Conservation (phyloP, 192 early-diverging fungal species). For the Piromyces sp. region DNA sequence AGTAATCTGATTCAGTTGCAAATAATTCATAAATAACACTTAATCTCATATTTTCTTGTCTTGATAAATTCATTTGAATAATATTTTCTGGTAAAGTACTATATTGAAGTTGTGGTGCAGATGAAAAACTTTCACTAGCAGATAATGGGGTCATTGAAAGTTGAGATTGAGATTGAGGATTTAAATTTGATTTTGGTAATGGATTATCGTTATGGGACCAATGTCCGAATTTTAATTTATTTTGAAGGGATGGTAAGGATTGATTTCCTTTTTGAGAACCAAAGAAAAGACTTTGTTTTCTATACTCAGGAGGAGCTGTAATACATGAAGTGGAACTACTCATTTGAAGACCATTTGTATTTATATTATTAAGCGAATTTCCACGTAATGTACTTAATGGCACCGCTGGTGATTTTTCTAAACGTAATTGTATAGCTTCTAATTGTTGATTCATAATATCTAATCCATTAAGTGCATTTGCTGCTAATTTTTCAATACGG, state of each 20-base stretch:
- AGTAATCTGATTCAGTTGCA: conserved; percentile 38
- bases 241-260: background rate
- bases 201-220: background rate
- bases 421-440: background rate
- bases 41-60: conserved; percentile 32
- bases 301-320: background rate
- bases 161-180: background rate
- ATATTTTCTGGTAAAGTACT: conserved; percentile 19
- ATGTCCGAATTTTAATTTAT: background rate
- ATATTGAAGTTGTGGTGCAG: background rate
- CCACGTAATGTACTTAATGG: background rate
- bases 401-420: background rate
- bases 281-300: background rate
- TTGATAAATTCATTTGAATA: conserved; percentile 14
- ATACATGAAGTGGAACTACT: background rate
- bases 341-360: background rate
- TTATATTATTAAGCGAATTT: background rate
- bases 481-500: background rate
- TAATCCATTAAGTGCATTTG: background rate
- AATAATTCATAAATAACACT: conserved; percentile 37
- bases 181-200: background rate
- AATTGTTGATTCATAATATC: background rate
- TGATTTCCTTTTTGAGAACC: background rate
- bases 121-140: background rate
- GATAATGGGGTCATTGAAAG: no score